phyloP scores from a whole-genome alignment of 306 rosid species.

The Corylus heterophylla region DNA sequence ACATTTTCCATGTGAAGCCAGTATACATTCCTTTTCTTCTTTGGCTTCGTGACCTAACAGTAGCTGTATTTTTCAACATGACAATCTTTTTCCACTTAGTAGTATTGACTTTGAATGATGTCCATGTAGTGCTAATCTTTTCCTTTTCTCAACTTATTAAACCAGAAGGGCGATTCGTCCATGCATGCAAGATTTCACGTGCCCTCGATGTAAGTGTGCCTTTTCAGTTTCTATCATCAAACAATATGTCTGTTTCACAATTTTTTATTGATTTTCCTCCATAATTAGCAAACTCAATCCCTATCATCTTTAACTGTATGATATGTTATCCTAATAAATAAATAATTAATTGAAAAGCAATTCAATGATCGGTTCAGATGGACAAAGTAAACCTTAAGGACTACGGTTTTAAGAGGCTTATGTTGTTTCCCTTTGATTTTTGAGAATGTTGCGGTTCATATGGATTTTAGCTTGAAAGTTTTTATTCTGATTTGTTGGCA shows the following conservation, averaged over 20 bases:
- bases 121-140: neutral
- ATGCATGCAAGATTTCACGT: neutral
- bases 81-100: too few relatives aligned
- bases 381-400: neutral
- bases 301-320: neutral
- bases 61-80: too few relatives aligned
- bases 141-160: neutral
- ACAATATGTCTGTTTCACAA: neutral
- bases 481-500: neutral
- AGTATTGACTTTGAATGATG: neutral
- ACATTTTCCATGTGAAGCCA: too few relatives aligned
- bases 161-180: neutral
- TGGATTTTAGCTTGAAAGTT: neutral
- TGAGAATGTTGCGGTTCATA: neutral
- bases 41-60: too few relatives aligned
- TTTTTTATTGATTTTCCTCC: neutral
- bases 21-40: too few relatives aligned
- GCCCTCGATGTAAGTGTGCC: neutral
- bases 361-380: neutral
- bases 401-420: neutral
- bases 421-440: neutral
- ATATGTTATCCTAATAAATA: neutral
- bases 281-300: neutral
- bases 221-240: neutral
- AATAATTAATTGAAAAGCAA: neutral